phyloP scores from a whole-genome alignment of 148 eudicot species.

The Vaccinium macrocarpon region DNA sequence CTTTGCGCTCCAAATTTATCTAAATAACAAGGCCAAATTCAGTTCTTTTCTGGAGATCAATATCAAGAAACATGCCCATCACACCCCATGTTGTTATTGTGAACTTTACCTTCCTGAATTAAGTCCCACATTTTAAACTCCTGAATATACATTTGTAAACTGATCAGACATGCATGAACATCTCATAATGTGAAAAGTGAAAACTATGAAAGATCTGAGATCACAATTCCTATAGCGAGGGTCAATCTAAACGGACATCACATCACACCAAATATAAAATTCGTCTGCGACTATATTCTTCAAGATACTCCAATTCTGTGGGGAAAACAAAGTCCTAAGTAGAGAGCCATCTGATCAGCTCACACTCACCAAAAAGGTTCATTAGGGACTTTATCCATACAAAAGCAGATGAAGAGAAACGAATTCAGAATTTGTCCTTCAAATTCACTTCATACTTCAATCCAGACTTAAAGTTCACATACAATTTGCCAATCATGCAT shows the following conservation, averaged over 20 bases:
- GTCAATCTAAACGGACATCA: neutral
- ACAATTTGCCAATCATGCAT: neutral
- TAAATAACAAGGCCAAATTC: neutral
- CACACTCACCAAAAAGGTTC: neutral
- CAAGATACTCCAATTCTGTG: neutral
- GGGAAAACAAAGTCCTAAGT: neutral
- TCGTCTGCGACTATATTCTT: neutral
- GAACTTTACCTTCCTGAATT: neutral
- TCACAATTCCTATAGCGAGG: neutral
- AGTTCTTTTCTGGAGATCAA: neutral
- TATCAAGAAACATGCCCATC: neutral
- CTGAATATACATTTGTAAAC: neutral
- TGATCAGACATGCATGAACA: neutral
- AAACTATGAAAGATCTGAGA: neutral
- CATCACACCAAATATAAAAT: neutral
- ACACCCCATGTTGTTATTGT: neutral
- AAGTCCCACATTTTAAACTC: neutral
- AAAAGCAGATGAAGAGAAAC: neutral
- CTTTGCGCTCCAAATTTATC: neutral
- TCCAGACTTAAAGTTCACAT: neutral
- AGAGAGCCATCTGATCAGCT: slow-evolving; percentile 6
- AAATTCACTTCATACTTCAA: neutral
- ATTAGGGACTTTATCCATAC: neutral
- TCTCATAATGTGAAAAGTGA: neutral
- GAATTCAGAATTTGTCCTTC: neutral